Conservation (phyloP, 345 rosid species). For the Durio zibethinus region DNA sequence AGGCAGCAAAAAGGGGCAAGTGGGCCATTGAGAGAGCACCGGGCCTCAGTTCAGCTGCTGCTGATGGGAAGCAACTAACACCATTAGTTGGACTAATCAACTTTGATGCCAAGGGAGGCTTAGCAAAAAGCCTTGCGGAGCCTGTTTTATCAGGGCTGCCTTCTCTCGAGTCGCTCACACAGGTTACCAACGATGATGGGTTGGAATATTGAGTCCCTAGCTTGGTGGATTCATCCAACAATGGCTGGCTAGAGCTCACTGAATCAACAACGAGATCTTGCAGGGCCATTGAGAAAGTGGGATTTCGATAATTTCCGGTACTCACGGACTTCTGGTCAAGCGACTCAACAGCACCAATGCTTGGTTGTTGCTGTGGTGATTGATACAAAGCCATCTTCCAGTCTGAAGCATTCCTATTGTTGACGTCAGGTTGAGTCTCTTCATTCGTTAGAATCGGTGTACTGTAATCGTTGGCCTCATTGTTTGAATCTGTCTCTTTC, state of each 20-base stretch:
- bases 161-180: constrained; percentile 68
- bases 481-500: constrained; percentile 32
- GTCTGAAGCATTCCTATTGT: constrained; percentile 29
- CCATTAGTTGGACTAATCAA: constrained; percentile 33
- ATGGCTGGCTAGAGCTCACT: constrained; percentile 28
- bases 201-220: constrained; percentile 41
- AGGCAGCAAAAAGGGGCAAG: constrained; percentile 68
- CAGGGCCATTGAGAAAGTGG: constrained; percentile 36
- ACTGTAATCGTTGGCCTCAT: constrained; percentile 22
- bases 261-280: constrained; percentile 47
- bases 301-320: constrained; percentile 22
- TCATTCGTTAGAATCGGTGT: constrained; percentile 13
- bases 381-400: constrained; percentile 46
- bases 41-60: constrained; percentile 46
- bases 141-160: constrained; percentile 56
- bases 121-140: constrained; percentile 38
- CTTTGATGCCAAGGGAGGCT: constrained; percentile 56
- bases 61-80: constrained; percentile 49
- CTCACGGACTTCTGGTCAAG: constrained; percentile 31
- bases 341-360: constrained; percentile 20
- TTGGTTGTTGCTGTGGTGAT: constrained; percentile 28
- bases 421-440: constrained; percentile 21
- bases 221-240: constrained; percentile 31
- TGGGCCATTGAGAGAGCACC: constrained; percentile 49
- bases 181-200: constrained; percentile 57